These are phyloP conservation scores for Apophysomyces ossiformis DNA, from an alignment of 371 early-diverging fungal species.

Conservation along the genomic window DNA sequence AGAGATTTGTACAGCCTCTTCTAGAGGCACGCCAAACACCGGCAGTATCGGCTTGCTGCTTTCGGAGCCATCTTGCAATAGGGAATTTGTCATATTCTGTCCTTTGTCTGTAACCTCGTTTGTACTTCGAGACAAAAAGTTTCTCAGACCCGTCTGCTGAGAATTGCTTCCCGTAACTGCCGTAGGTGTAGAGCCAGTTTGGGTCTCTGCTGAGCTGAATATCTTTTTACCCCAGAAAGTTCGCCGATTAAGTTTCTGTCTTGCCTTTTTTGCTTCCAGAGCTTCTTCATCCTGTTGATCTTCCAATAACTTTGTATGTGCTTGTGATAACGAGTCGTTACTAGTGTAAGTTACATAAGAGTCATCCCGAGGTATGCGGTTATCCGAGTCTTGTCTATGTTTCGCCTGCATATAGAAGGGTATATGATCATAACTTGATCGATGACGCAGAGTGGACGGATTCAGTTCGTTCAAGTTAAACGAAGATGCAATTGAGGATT, in stretches of 20 bases:
- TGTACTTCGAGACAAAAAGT: constrained; percentile 30
- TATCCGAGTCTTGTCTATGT: background rate
- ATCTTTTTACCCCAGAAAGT: constrained; percentile 45
- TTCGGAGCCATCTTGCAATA: background rate
- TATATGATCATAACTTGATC: constrained; percentile 27
- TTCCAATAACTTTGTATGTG: background rate
- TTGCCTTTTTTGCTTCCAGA: constrained; percentile 17
- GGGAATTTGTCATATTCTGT: background rate
- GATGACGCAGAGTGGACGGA: constrained; percentile 21
- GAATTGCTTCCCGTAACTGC: constrained; percentile 1
- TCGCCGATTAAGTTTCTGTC: constrained; percentile 31
- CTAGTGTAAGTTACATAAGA: constrained; percentile 3
- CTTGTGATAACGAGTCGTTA: background rate
- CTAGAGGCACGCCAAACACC: constrained; percentile 54
- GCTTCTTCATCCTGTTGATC: constrained; percentile 8
- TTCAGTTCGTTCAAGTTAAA: constrained; percentile 3
- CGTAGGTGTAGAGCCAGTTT: constrained; percentile 5
- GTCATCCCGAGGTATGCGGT: background rate
- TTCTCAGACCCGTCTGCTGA: constrained; percentile 18
- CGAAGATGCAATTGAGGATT: background rate
- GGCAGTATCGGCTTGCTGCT: constrained; percentile 36
- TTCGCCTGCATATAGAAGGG: background rate
- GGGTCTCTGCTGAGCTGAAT: constrained; percentile 16
- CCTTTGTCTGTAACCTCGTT: constrained; percentile 15
- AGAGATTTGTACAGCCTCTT: constrained; percentile 29